These are phyloP conservation scores for Cryphonectria radicalis DNA, from an alignment of 2,329 filamentous ascomycete genomes.

Conservation along the genomic window DNA sequence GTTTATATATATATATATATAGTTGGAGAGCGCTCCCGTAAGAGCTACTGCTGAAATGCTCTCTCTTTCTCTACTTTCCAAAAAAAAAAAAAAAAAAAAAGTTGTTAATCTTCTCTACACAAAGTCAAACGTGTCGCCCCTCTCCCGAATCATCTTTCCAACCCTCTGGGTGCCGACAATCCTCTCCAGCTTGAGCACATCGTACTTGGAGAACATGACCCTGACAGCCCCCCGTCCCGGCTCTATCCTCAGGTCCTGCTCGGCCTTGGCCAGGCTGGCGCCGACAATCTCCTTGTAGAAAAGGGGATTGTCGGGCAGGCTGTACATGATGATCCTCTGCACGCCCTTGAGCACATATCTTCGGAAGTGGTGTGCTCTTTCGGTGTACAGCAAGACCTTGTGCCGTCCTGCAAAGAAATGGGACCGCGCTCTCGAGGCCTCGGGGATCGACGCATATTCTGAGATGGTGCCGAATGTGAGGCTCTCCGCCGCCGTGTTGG, in stretches of 20 bases:
- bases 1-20: background rate
- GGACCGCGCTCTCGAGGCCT: constrained; percentile 81
- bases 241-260: constrained; percentile 58
- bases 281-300: constrained; percentile 81
- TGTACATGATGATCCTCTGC: constrained; percentile 85
- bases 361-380: constrained; percentile 95
- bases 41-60: background rate
- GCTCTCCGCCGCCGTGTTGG: constrained; percentile 58
- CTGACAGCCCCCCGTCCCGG: constrained; percentile 63
- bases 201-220: constrained; percentile 83
- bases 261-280: constrained; percentile 65
- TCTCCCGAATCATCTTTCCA: constrained; percentile 81
- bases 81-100: background rate
- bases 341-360: constrained; percentile 84
- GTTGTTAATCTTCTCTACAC: constrained; percentile 56
- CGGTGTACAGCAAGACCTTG: constrained; percentile 85
- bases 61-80: background rate
- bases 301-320: constrained; percentile 81
- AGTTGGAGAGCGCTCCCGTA: background rate
- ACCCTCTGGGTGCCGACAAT: constrained; percentile 82
- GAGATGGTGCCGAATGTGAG: constrained; percentile 80
- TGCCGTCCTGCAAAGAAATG: constrained; percentile 87
- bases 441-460: constrained; percentile 81
- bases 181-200: constrained; percentile 85
- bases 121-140: constrained; percentile 94